Evolutionary conservation across 106 monocot species (phyloP), one percentile per base, ranked within the genome.

Genomic region (Ottelia alismoides): DNA sequence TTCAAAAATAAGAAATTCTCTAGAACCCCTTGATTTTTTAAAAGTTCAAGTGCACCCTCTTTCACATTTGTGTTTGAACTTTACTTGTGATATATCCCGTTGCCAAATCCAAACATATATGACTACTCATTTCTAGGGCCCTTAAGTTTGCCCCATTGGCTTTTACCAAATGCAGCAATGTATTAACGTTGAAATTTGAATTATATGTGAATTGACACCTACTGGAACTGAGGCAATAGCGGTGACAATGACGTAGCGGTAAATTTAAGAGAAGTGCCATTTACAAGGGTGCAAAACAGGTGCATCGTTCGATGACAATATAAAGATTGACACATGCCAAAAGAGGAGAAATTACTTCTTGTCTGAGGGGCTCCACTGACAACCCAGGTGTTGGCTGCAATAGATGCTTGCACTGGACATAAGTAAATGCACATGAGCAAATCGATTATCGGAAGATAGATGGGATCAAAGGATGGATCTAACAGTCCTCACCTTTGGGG

Each of bases 311-410:
- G n/a, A n/a, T n/a, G n/a, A n/a, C 56, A 57, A 21, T 22, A 21
- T 16, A 12, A 22, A 35, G 23, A 57, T 35, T 22, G 14, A 31
- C 5, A 22, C 20, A 12, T 18, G 11, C 48, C 28, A 31, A 22
- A 31, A 21, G 49, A 50, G 45, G 20, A 30, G 30, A 30, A 16
- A 63, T 17, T 63, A 63, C 63, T 63, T 29, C 52, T 63, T 22
- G 63, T 63, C 35, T 52, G 63, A 32, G 63, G 63, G 29, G 63
- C 17, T 7, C 63, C 63, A 43, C 63, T 63, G 52, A 63, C 63
- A 28, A 63, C 63, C 63, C 63, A 63, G 0, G 63, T 63, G 35
- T 63, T 63, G 51, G 63, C 51, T 31, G 63, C 52, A 30, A 63
- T 63, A 10, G 63, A 63, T 11, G 63, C 63, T 63, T 63, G 63